A percentile compares a stretch with the other conserved stretches of the same genome.
Evolutionary conservation across 345 rosid species (phyloP).

Genomic region (Melastoma malabathricum): DNA sequence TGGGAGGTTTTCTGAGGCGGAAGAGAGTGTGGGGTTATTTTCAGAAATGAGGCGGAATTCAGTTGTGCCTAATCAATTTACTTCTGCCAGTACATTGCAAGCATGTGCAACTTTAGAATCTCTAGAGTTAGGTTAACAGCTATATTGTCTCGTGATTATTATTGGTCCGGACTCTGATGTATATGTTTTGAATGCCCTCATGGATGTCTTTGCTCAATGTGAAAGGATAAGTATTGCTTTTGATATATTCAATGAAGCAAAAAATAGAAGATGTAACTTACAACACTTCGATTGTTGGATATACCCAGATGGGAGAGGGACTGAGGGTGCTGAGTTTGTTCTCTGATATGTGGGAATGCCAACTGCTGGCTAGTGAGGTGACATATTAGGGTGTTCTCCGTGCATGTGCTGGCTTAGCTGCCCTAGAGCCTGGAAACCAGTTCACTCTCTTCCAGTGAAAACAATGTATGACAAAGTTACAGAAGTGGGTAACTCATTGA

Average conservation of each 20-base stretch:
- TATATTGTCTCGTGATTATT: constrained; percentile 48
- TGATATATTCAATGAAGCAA: constrained; percentile 39
- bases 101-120: constrained; percentile 45
- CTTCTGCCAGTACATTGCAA: constrained; percentile 57
- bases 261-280: constrained; percentile 52
- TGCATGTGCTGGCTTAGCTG: constrained; percentile 73
- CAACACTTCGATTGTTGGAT: constrained; percentile 83
- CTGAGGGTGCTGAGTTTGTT: constrained; percentile 56
- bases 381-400: constrained; percentile 61
- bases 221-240: constrained; percentile 47
- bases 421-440: constrained; percentile 56
- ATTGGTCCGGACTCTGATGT: constrained; percentile 33
- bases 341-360: constrained; percentile 35
- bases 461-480: constrained; percentile 32
- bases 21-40: constrained; percentile 43
- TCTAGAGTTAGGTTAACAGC: constrained; percentile 47
- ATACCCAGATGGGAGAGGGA: constrained; percentile 31
- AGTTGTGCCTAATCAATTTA: constrained; percentile 61
- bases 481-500: constrained; percentile 62
- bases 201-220: constrained; percentile 74
- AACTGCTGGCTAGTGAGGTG: constrained; percentile 53
- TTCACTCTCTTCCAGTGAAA: constrained; percentile 52
- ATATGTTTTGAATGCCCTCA: constrained; percentile 66
- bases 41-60: constrained; percentile 44
- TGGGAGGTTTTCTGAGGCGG: constrained; percentile 52